phyloP scores from a whole-genome alignment of 1,284 basidiomycete genomes.

The Coniophora puteana region DNA sequence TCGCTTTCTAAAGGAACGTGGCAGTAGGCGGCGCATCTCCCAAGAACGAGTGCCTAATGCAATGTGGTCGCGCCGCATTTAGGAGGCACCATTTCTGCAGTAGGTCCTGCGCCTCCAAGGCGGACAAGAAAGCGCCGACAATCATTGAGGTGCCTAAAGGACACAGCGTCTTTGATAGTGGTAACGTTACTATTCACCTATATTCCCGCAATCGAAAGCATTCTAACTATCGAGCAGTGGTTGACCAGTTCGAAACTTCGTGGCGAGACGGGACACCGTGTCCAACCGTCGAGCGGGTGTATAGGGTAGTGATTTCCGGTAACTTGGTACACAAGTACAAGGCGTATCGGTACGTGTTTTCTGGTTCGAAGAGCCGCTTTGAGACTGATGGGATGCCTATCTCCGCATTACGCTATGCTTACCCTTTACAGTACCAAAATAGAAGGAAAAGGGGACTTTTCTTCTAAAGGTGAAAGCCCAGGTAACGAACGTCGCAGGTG shows the following conservation, averaged over 20 bases:
- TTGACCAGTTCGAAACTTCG: conserved; percentile 61
- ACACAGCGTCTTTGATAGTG: conserved; percentile 59
- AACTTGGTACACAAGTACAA: conserved; percentile 48
- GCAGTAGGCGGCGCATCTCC: too few relatives aligned
- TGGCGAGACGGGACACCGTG: conserved; percentile 57
- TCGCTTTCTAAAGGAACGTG: too few relatives aligned
- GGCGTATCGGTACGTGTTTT: conserved; percentile 45
- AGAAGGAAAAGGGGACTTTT: conserved; percentile 55
- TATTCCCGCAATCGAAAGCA: conserved; percentile 5
- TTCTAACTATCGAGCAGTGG: conserved; percentile 33
- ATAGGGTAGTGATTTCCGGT: conserved; percentile 52
- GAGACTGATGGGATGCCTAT: not conserved
- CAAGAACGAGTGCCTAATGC: conserved; percentile 53
- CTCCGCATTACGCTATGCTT: conserved; percentile 2
- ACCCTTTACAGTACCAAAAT: conserved; percentile 40
- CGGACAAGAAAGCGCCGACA: conserved; percentile 47
- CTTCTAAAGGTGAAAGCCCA: conserved; percentile 40
- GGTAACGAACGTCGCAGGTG: conserved; percentile 54
- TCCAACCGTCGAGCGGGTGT: conserved; percentile 52
- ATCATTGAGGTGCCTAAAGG: conserved; percentile 55
- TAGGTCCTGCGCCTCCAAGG: conserved; percentile 46
- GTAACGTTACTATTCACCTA: conserved; percentile 30
- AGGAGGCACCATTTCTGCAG: conserved; percentile 59
- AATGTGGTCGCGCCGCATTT: conserved; percentile 52
- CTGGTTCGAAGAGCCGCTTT: too few relatives aligned